phyloP scores from a whole-genome alignment of 805 yeast species.

The Candida easanensis region DNA sequence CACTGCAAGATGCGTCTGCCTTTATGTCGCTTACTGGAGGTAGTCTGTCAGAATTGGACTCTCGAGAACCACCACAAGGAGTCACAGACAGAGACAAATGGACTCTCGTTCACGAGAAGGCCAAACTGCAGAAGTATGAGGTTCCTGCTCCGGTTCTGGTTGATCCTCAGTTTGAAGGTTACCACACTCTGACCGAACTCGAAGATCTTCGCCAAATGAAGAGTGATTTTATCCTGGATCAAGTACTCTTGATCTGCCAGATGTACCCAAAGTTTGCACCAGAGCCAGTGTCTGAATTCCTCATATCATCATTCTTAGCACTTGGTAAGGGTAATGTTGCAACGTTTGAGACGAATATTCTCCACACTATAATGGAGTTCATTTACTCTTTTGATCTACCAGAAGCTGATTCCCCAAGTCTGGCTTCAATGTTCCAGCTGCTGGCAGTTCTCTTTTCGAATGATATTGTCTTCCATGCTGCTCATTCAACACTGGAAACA shows the following conservation, averaged over 20 bases:
- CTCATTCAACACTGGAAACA: slow-evolving; percentile 32
- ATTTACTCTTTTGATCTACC: slow-evolving; percentile 35
- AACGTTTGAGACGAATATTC: slow-evolving; percentile 34
- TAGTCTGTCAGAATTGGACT: slow-evolving; percentile 26
- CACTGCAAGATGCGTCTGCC: slow-evolving; percentile 29
- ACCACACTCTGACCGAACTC: slow-evolving; percentile 39
- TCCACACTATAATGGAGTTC: slow-evolving; percentile 35
- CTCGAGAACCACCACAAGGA: slow-evolving; percentile 24
- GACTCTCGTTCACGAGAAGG: slow-evolving; percentile 21
- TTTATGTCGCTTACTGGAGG: slow-evolving; percentile 34
- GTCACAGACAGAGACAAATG: slow-evolving; percentile 30
- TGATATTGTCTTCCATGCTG: slow-evolving; percentile 34
- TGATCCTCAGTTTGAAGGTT: slow-evolving; percentile 36
- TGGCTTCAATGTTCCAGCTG: slow-evolving; percentile 41
- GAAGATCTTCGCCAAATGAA: slow-evolving; percentile 36
- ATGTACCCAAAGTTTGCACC: slow-evolving; percentile 37
- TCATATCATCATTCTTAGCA: slow-evolving; percentile 33
- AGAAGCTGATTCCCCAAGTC: slow-evolving; percentile 23
- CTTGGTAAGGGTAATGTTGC: slow-evolving; percentile 32
- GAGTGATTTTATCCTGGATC: slow-evolving; percentile 34
- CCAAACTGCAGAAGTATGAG: slow-evolving; percentile 24
- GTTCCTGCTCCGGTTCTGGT: slow-evolving; percentile 30
- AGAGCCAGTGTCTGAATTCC: slow-evolving; percentile 37
- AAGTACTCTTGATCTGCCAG: slow-evolving; percentile 42
- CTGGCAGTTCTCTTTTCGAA: slow-evolving; percentile 43